These are phyloP conservation scores for Saccharomycopsis hybrid DNA, from an alignment of 1,139 yeast genomes.

Conservation along the genomic window DNA sequence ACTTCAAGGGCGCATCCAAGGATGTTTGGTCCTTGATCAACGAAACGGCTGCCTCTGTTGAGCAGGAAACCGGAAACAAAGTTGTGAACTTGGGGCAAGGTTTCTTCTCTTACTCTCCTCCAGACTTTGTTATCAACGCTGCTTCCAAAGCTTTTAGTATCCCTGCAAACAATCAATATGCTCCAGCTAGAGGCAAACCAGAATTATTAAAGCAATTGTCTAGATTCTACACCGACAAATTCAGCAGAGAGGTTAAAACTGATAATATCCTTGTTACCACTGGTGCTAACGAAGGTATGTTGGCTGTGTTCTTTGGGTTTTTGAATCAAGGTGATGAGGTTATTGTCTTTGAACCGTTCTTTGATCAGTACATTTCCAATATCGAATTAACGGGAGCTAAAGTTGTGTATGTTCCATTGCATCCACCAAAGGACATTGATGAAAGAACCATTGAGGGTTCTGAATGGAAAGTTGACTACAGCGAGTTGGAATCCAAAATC, in stretches of 20 bases:
- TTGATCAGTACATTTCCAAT: slow-evolving; percentile 92
- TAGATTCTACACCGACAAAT: slow-evolving; percentile 61
- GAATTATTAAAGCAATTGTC: slow-evolving; percentile 63
- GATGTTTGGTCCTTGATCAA: slow-evolving; percentile 95
- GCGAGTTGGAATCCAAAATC: slow-evolving; percentile 63
- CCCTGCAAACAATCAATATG: slow-evolving; percentile 81
- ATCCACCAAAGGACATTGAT: slow-evolving; percentile 73
- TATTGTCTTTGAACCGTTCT: slow-evolving; percentile 95
- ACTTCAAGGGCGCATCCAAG: slow-evolving; percentile 50
- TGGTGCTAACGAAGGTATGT: slow-evolving; percentile 96
- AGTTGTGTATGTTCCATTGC: slow-evolving; percentile 76
- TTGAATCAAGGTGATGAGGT: slow-evolving; percentile 88
- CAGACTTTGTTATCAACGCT: slow-evolving; percentile 78
- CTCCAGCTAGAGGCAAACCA: slow-evolving; percentile 86
- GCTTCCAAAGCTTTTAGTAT: slow-evolving; percentile 68
- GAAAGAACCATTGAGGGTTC: slow-evolving; percentile 63
- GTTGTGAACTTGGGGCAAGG: slow-evolving; percentile 93
- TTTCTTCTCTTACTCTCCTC: slow-evolving; percentile 91
- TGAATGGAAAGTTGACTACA: slow-evolving; percentile 85
- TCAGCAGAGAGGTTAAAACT: slow-evolving; percentile 52
- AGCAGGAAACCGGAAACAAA: slow-evolving; percentile 54
- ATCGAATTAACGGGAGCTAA: slow-evolving; percentile 91
- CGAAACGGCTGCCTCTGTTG: slow-evolving; percentile 69
- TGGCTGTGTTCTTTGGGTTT: slow-evolving; percentile 78
- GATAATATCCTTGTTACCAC: slow-evolving; percentile 78